These are phyloP conservation scores for Colletotrichum spinosum DNA, from an alignment of 2,329 filamentous ascomycete species.

Conservation along the genomic window DNA sequence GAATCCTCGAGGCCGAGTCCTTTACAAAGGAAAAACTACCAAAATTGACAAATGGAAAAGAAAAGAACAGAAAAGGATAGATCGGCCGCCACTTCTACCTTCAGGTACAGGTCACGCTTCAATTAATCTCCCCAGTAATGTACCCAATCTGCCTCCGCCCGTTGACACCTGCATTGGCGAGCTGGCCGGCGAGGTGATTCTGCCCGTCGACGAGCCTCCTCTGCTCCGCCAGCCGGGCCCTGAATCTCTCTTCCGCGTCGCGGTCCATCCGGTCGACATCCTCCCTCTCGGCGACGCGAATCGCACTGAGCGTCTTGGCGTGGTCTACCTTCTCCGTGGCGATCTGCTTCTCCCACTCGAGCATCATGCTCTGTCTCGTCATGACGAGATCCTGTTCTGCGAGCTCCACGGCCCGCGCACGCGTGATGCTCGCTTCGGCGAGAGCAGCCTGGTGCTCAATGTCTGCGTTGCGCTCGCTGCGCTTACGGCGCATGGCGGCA, in stretches of 20 bases:
- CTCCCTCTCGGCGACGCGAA: conserved; percentile 63
- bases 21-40: too few species aligned
- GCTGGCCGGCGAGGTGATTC: conserved; percentile 50
- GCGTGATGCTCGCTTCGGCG: conserved; percentile 57
- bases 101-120: too few species aligned
- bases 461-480: conserved; percentile 49
- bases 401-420: conserved; percentile 57
- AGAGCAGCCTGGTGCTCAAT: conserved; percentile 61
- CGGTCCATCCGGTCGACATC: conserved; percentile 62
- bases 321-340: conserved; percentile 60
- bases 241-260: conserved; percentile 58
- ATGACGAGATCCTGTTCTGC: conserved; percentile 60
- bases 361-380: conserved; percentile 54
- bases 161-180: conserved; percentile 47
- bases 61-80: neutral
- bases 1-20: too few species aligned
- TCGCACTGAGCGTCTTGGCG: conserved; percentile 60
- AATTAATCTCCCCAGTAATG: conserved; percentile 64
- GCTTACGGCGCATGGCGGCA: conserved; percentile 49
- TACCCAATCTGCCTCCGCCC: conserved; percentile 66
- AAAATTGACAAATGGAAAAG: neutral
- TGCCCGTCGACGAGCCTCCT: conserved; percentile 61
- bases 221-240: conserved; percentile 61
- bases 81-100: conserved; percentile 6
- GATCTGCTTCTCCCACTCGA: conserved; percentile 62